Conservation (phyloP, 768 basidiomycete species). For the Boletus vinaceobasis region DNA sequence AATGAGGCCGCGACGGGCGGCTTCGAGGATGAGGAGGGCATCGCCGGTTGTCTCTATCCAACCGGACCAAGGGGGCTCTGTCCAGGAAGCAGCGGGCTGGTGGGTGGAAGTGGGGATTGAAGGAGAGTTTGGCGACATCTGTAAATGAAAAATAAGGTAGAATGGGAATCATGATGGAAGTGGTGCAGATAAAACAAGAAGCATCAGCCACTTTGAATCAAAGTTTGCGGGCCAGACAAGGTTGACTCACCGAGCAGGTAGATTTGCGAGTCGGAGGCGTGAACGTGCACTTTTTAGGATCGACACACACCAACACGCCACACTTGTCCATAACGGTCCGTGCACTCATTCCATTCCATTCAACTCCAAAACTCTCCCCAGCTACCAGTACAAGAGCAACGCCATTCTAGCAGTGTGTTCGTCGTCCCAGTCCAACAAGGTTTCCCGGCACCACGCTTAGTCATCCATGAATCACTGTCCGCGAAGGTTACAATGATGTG, state of each 20-base stretch:
- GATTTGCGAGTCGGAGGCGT: conserved; percentile 57
- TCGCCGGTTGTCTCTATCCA: conserved; percentile 96
- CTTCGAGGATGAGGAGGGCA: conserved; percentile 95
- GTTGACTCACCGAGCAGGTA: conserved; percentile 69
- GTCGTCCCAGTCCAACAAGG: neutral
- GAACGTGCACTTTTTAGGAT: conserved; percentile 35
- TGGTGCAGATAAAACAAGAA: conserved; percentile 10
- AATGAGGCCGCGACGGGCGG: conserved; percentile 84
- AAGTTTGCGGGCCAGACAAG: conserved; percentile 52
- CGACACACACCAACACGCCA: conserved; percentile 29
- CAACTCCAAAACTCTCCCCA: neutral
- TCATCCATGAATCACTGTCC: conserved; percentile 26
- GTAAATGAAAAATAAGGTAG: neutral
- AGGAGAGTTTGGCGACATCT: conserved; percentile 31
- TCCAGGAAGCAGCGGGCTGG: conserved; percentile 49
- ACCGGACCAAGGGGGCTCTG: conserved; percentile 88
- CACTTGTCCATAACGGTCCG: conserved; percentile 32
- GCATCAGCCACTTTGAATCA: conserved; percentile 29
- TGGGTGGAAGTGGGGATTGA: conserved; percentile 18
- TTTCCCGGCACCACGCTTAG: conserved; percentile 15
- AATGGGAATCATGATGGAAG: conserved; percentile 15
- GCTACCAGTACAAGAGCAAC: neutral
- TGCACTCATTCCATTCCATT: conserved; percentile 2
- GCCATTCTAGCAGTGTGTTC: neutral
- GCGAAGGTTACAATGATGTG: neutral